phyloP scores from a whole-genome alignment of 768 basidiomycete species.

The Chiua virens region DNA sequence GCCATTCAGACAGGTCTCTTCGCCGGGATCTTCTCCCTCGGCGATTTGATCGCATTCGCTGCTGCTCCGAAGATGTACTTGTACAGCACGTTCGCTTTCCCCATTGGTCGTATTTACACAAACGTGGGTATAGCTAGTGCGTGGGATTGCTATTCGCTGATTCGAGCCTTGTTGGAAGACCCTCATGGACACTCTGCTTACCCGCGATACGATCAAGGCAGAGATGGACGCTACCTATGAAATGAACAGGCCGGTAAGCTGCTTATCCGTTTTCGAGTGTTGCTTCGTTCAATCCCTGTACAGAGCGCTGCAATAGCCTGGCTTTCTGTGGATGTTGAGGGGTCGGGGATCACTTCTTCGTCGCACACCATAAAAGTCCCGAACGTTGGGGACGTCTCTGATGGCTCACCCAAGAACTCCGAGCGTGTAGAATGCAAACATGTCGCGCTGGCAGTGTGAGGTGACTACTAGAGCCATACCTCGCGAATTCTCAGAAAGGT shows the following conservation, averaged over 20 bases:
- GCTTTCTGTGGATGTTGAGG: too few relatives aligned
- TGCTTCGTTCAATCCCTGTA: background rate
- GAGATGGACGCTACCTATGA: background rate
- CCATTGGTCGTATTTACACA: slow-evolving; percentile 44
- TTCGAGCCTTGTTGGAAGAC: background rate
- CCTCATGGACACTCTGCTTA: slow-evolving; percentile 9
- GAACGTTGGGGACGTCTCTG: too few relatives aligned
- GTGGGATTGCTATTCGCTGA: background rate
- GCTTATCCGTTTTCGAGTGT: too few relatives aligned
- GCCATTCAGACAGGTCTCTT: slow-evolving; percentile 56
- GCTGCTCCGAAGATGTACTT: slow-evolving; percentile 29
- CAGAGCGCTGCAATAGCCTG: background rate
- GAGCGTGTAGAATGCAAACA: too few relatives aligned
- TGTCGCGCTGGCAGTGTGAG: too few relatives aligned
- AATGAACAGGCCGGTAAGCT: background rate
- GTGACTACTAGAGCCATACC: too few relatives aligned
- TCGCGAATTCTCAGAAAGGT: too few relatives aligned
- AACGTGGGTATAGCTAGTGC: slow-evolving; percentile 36
- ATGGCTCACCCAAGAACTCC: too few relatives aligned
- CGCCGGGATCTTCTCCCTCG: slow-evolving; percentile 49
- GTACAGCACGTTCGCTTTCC: slow-evolving; percentile 39
- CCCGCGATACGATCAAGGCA: background rate
- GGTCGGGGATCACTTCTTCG: too few relatives aligned
- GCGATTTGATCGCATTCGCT: slow-evolving; percentile 42
- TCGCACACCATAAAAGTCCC: too few relatives aligned